Conservation (phyloP, 768 basidiomycete species). For the Pleurotus tuoliensis region DNA sequence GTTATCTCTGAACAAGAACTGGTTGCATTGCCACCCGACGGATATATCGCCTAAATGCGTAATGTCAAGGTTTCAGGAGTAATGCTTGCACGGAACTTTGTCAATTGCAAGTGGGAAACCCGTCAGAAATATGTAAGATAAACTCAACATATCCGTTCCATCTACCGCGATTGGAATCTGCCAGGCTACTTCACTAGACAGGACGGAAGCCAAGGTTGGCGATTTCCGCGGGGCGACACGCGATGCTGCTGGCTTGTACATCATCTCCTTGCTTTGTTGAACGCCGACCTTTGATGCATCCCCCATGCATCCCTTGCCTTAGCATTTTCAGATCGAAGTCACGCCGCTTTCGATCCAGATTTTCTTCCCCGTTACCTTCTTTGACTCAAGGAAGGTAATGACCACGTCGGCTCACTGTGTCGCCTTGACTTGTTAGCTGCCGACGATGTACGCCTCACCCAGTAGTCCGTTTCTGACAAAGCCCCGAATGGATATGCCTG, state of each 20-base stretch:
- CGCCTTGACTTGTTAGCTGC: neutral
- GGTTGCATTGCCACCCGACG: too few relatives aligned
- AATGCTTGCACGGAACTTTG: too few relatives aligned
- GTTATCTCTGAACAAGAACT: too few relatives aligned
- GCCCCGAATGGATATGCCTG: neutral
- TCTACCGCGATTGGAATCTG: too few relatives aligned
- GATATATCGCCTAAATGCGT: too few relatives aligned
- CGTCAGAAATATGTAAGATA: too few relatives aligned
- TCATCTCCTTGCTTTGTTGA: neutral
- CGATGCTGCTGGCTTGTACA: neutral
- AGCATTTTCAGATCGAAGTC: neutral
- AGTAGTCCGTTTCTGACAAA: neutral
- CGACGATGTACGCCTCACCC: neutral
- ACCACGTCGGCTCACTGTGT: neutral
- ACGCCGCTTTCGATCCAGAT: neutral
- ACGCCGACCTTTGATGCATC: neutral
- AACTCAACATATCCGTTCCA: too few relatives aligned
- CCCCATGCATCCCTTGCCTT: neutral
- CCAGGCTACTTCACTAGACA: too few relatives aligned
- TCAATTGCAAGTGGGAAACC: too few relatives aligned
- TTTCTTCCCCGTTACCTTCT: slow-evolving; percentile 1
- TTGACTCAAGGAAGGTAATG: neutral
- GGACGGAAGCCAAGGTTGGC: neutral
- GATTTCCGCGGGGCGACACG: neutral
- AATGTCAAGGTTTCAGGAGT: too few relatives aligned